A percentile compares a stretch with the other conserved stretches of the same genome.
Conservation (phyloP, 2,329 filamentous ascomycete species). For the Neospermospora avenae region DNA sequence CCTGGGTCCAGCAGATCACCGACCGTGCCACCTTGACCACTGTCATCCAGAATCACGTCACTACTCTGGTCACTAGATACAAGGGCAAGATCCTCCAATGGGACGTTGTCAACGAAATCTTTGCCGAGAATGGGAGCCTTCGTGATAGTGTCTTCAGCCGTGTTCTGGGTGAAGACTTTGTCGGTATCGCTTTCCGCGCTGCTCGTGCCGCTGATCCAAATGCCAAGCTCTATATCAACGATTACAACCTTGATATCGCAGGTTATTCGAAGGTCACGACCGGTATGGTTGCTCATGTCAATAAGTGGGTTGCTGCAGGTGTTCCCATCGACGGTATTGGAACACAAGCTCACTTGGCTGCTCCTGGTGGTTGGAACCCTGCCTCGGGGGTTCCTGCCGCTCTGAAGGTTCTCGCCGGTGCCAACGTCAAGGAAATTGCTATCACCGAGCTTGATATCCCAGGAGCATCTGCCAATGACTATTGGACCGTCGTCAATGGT, state of each 20-base stretch:
- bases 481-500: neutral
- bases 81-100: slow-evolving; percentile 61
- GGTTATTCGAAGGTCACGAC: slow-evolving; percentile 52
- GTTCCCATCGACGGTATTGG: slow-evolving; percentile 63
- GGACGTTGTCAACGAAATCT: slow-evolving; percentile 65
- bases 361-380: neutral
- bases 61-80: slow-evolving; percentile 52
- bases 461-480: slow-evolving; percentile 17
- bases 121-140: slow-evolving; percentile 45
- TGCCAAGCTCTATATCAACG: slow-evolving; percentile 73
- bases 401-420: slow-evolving; percentile 39
- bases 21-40: slow-evolving; percentile 49
- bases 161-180: slow-evolving; percentile 67
- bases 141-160: slow-evolving; percentile 62
- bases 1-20: slow-evolving; percentile 55
- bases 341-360: slow-evolving; percentile 30
- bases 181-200: slow-evolving; percentile 66
- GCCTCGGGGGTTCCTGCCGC: slow-evolving; percentile 8
- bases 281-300: slow-evolving; percentile 55
- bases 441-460: slow-evolving; percentile 60
- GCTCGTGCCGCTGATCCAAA: slow-evolving; percentile 64
- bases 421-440: slow-evolving; percentile 52
- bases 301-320: slow-evolving; percentile 59
- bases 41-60: slow-evolving; percentile 59
- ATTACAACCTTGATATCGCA: slow-evolving; percentile 54